Percentiles rank a stretch among this genome's conserved stretches.
Conservation (phyloP, 495 filamentous ascomycete species). For the Hapsidospora chrysogenum region DNA sequence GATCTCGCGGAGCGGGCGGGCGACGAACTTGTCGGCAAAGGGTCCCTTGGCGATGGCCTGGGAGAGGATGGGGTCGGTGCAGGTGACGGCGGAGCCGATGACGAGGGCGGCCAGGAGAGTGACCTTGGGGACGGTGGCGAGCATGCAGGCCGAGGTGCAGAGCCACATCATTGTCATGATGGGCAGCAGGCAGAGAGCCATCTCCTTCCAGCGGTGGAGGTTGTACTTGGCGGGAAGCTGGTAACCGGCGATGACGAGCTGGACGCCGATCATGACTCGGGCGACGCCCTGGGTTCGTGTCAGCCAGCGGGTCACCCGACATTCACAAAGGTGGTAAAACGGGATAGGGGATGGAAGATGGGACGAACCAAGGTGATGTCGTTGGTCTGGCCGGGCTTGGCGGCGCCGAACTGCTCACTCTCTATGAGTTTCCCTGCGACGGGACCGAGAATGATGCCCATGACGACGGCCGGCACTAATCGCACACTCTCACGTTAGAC, state of each 20-base stretch:
- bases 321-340: no score
- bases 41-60: constrained; percentile 46
- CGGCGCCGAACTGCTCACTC: constrained; percentile 24
- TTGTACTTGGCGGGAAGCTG: constrained; percentile 74
- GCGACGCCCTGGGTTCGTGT: constrained; percentile 17
- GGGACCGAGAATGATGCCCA: constrained; percentile 32
- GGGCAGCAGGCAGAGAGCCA: constrained; percentile 62
- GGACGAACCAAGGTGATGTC: constrained; percentile 22
- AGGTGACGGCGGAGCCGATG: constrained; percentile 44
- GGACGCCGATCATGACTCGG: constrained; percentile 37
- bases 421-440: constrained; percentile 30
- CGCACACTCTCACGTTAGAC: no score
- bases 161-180: constrained; percentile 86
- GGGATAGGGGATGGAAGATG: not conserved
- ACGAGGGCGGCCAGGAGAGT: constrained; percentile 34
- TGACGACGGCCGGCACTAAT: constrained; percentile 32
- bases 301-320: no score
- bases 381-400: constrained; percentile 18
- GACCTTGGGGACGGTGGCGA: constrained; percentile 44
- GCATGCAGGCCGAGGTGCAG: constrained; percentile 52
- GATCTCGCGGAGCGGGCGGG: constrained; percentile 39
- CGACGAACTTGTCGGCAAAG: constrained; percentile 43
- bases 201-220: constrained; percentile 52
- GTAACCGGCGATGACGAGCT: constrained; percentile 63
- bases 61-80: constrained; percentile 43